Conservation (phyloP, 805 yeast species). For the Saccharomycopsis guyanensis region DNA sequence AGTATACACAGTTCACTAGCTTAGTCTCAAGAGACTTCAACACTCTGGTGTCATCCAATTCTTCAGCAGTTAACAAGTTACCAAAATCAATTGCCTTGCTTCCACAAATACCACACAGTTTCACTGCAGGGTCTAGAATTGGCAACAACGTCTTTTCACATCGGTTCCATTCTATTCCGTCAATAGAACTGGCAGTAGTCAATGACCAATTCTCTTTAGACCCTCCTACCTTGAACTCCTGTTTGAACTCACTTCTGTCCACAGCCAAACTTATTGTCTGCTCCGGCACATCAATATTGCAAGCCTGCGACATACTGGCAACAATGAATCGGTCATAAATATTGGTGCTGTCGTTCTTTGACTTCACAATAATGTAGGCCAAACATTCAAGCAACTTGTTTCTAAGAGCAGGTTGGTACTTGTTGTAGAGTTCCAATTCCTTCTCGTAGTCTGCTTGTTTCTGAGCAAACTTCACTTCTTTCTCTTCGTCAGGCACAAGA, state of each 20-base stretch:
- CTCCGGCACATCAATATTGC: too few relatives aligned
- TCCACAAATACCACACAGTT: conserved; percentile 31
- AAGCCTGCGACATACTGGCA: too few relatives aligned
- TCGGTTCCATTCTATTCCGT: conserved; percentile 31
- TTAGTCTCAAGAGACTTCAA: too few relatives aligned
- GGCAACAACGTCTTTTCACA: conserved; percentile 34
- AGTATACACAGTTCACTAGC: conserved; percentile 3
- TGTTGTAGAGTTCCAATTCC: conserved; percentile 1
- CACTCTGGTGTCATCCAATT: too few relatives aligned
- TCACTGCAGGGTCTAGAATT: conserved; percentile 28
- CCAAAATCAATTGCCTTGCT: conserved; percentile 27
- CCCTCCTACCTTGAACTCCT: neutral
- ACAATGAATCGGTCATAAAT: too few relatives aligned
- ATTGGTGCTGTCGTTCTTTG: too few relatives aligned
- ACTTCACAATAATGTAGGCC: too few relatives aligned
- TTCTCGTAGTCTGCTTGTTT: neutral
- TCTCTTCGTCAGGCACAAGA: neutral
- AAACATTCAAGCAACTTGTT: conserved; percentile 1
- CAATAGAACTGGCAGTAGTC: neutral
- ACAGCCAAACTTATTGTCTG: neutral
- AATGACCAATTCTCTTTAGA: neutral
- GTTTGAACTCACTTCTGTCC: neutral
- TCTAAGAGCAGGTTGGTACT: neutral
- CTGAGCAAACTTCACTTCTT: neutral
- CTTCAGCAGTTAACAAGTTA: too few relatives aligned